Base-by-base conservation (phyloP, 768 basidiomycete genomes). In the Naematelia encephala region DNA sequence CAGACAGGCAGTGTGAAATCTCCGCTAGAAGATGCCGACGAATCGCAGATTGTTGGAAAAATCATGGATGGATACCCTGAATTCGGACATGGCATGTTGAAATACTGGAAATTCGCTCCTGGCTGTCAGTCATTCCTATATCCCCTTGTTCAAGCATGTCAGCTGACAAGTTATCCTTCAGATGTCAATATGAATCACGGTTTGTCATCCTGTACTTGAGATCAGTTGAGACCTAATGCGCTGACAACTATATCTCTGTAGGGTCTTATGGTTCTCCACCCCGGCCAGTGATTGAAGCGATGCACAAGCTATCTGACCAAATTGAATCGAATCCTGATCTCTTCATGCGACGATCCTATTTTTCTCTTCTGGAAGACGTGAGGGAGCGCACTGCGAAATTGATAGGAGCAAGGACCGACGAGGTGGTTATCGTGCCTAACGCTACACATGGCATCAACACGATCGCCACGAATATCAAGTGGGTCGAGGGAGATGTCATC, bases 371-470 rank as follows among this genome's bases (percentile, higher is more conserved):
- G 2, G 61, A 57, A 19, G 57, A 69, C 13, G 77, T 74, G 1
- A 63, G 77, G 10, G 28, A 61, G 21, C 53, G 63, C 19, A 56
- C 76, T 2, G 75, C 78, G 1, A 61, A 70, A 3, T 34, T 80
- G 21, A 67, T 80, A 25, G 63, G 68, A 26, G 78, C 77, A 8
- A 58, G 70, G 11, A 26, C 50, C 16, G 74, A 79, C 19, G 78
- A 80, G 50, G 60, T 64, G 42, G 73, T 77, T 5, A 64, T 83
- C 13, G 69, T 70, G 0, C 75, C 81, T 0, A 88, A 88, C 64
- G 82, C 87, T 0, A 85, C 85, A 0, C 80, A 83, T 62, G 87
- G 84, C 2, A 64, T 91, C 29, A 85, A 85, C 63, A 87, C 84
- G 10, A 78, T 91, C 51, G 70, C 89, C 28, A 77, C 81, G 48